These are phyloP conservation scores for Calonectria fujianensis DNA, from an alignment of 2,329 filamentous ascomycete genomes.

Conservation along the genomic window DNA sequence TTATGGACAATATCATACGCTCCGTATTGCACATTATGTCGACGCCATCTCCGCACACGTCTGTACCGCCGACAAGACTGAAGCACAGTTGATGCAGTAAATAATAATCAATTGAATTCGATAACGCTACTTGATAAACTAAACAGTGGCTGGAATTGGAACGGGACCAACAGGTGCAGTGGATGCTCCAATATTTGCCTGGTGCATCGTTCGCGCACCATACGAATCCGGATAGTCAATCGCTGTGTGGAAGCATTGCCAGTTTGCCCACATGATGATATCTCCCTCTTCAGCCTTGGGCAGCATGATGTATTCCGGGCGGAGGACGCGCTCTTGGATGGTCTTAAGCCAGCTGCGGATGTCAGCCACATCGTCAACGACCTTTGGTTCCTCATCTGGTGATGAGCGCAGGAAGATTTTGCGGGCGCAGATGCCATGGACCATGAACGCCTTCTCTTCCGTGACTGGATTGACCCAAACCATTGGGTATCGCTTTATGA, in stretches of 20 bases:
- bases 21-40: no score
- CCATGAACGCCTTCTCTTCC: constrained; percentile 8
- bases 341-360: not conserved
- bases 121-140: not conserved
- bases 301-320: constrained; percentile 2
- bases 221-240: constrained; percentile 15
- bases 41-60: no score
- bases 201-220: constrained; percentile 13
- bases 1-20: no score
- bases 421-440: constrained; percentile 8
- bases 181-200: constrained; percentile 8
- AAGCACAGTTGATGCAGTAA: not conserved
- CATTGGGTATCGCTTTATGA: not conserved
- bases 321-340: not conserved
- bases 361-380: not conserved
- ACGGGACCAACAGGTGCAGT: not conserved
- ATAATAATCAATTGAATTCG: not conserved
- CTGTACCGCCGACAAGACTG: no score
- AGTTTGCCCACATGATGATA: constrained; percentile 14
- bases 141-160: not conserved
- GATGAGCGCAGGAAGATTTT: constrained; percentile 11
- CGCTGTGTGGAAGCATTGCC: constrained; percentile 14
- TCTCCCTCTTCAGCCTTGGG: constrained; percentile 3
- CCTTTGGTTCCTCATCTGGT: not conserved
- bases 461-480: not conserved